Conservation (phyloP, 2,329 filamentous ascomycete genomes). For the Ophiostoma australiae region DNA sequence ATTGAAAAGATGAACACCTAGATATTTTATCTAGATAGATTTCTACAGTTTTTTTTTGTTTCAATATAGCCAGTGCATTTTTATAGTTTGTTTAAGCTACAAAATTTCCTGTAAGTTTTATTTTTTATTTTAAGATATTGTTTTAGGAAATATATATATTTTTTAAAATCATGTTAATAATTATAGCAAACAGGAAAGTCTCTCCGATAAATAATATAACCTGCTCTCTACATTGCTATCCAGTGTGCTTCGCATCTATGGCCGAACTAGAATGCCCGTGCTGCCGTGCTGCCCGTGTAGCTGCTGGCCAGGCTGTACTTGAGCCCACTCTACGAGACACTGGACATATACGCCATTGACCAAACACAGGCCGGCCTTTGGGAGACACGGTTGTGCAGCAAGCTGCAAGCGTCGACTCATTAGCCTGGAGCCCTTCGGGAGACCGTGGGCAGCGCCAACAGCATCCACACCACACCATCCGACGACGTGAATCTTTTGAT, state of each 20-base stretch:
- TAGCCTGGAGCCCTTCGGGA: neutral
- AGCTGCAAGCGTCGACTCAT: neutral
- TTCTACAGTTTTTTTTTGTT: too few relatives aligned
- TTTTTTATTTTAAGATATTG: too few relatives aligned
- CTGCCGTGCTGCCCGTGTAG: neutral
- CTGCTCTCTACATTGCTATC: neutral
- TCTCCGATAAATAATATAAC: too few relatives aligned
- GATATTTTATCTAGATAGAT: too few relatives aligned
- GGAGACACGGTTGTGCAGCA: neutral
- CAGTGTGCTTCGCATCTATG: neutral
- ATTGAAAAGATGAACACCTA: too few relatives aligned
- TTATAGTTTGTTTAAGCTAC: too few relatives aligned
- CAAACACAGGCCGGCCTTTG: neutral
- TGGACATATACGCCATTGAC: neutral
- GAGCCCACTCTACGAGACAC: neutral
- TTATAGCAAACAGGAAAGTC: too few relatives aligned
- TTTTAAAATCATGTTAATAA: too few relatives aligned
- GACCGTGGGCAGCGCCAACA: neutral
- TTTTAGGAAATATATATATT: too few relatives aligned
- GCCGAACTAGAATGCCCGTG: neutral
- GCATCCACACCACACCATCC: neutral
- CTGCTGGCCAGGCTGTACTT: neutral
- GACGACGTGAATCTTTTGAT: neutral
- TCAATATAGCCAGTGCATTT: too few relatives aligned
- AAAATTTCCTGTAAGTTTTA: too few relatives aligned